Evolutionary conservation across 1,139 yeast species (phyloP).

Genomic region (Magnusiomyces ingens): DNA sequence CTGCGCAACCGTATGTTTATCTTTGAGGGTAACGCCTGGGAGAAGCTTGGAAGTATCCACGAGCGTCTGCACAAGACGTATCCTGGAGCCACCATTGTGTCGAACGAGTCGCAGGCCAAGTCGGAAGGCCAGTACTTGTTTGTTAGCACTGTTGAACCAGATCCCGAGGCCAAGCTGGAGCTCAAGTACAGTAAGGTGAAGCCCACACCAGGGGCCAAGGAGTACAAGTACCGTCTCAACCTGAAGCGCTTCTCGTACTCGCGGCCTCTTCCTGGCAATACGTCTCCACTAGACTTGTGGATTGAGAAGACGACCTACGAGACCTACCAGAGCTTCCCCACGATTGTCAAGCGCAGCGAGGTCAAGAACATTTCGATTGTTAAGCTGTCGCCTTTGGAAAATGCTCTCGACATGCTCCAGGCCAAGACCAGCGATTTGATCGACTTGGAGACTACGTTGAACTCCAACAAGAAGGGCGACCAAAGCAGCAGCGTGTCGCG

Average conservation of each 20-base stretch:
- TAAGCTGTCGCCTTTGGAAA: constrained; percentile 76
- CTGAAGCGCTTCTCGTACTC: constrained; percentile 63
- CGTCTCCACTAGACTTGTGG: constrained; percentile 73
- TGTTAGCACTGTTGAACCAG: constrained; percentile 67
- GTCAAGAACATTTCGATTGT: constrained; percentile 47
- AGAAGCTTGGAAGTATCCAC: constrained; percentile 77
- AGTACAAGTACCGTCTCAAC: constrained; percentile 43
- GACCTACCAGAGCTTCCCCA: constrained; percentile 74
- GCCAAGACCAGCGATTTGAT: constrained; percentile 66
- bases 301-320: constrained; percentile 81
- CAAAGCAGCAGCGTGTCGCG: constrained; percentile 41
- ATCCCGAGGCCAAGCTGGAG: constrained; percentile 11
- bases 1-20: constrained; percentile 71
- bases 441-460: constrained; percentile 59
- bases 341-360: constrained; percentile 80
- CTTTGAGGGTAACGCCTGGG: constrained; percentile 83
- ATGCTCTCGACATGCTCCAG: constrained; percentile 64
- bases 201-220: constrained; percentile 28
- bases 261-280: constrained; percentile 69
- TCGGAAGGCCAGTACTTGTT: constrained; percentile 70
- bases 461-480: constrained; percentile 42
- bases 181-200: constrained; percentile 10
- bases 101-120: constrained; percentile 58
- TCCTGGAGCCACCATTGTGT: constrained; percentile 74
- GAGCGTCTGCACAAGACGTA: constrained; percentile 66